A percentile compares a stretch with the other conserved stretches of the same genome.
Conservation (phyloP, 352 stramenopile genomes). For the Pelagophyceae sp. region DNA sequence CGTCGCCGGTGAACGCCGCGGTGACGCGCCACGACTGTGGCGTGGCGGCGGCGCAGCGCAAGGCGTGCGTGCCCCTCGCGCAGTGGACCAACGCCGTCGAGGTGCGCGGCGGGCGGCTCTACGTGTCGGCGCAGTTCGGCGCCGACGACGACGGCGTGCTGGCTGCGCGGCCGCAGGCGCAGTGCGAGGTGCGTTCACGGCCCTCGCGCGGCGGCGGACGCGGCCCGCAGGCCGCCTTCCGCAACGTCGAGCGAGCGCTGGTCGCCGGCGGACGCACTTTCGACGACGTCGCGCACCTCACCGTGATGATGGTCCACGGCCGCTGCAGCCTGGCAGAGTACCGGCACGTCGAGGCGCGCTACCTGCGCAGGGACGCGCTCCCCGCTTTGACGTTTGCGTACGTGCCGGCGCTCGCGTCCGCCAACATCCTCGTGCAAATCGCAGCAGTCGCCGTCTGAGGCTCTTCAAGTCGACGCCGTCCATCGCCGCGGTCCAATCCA, state of each 20-base stretch:
- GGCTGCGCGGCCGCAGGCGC: background rate
- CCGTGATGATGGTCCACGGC: background rate
- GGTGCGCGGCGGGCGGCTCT: background rate
- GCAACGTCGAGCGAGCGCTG: background rate
- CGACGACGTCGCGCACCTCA: background rate
- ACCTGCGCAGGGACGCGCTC: background rate
- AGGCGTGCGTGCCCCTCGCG: background rate
- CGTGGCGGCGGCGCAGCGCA: background rate
- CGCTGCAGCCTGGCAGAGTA: background rate
- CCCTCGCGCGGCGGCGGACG: too few relatives aligned
- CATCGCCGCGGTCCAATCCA: too few relatives aligned
- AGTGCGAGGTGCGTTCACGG: too few relatives aligned
- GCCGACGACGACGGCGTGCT: background rate
- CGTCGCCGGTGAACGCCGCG: too few relatives aligned
- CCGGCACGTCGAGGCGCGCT: background rate
- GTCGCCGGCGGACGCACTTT: background rate
- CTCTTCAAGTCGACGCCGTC: background rate
- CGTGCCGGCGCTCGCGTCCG: background rate
- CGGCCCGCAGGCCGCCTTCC: too few relatives aligned
- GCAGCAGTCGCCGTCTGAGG: background rate
- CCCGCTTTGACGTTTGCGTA: background rate
- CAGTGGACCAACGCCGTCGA: conserved; percentile 5
- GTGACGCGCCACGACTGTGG: background rate
- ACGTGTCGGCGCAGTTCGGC: background rate
- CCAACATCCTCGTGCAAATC: conserved; percentile 1